A percentile compares a stretch with the other conserved stretches of the same genome.
These are phyloP conservation scores for Fusarium nelsonii DNA, from an alignment of 2,329 filamentous ascomycete species.

Conservation along the genomic window DNA sequence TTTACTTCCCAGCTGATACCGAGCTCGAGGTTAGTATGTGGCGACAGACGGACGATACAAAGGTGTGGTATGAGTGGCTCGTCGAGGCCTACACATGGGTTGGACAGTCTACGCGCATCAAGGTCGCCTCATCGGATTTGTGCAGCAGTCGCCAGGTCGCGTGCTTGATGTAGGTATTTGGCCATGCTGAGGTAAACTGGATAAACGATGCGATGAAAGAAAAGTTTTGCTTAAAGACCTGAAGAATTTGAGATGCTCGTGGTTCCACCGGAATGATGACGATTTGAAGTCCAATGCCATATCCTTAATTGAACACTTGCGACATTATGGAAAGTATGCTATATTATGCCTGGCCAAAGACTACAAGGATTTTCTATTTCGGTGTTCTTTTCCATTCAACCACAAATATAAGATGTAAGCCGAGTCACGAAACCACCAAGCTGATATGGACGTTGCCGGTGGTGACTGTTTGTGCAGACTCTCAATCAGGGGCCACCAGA, in stretches of 20 bases:
- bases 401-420: too few relatives aligned
- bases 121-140: constrained; percentile 74
- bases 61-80: constrained; percentile 99
- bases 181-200: neutral
- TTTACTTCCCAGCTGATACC: constrained; percentile 85
- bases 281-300: neutral
- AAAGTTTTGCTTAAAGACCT: constrained; percentile 33
- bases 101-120: constrained; percentile 70
- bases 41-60: constrained; percentile 93
- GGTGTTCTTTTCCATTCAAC: too few relatives aligned
- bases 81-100: constrained; percentile 84
- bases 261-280: neutral
- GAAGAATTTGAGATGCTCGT: neutral
- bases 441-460: too few relatives aligned
- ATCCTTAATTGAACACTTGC: neutral
- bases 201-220: constrained; percentile 30
- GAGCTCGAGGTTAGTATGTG: constrained; percentile 95
- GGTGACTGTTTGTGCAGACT: too few relatives aligned
- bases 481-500: too few relatives aligned
- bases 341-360: too few relatives aligned
- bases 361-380: too few relatives aligned
- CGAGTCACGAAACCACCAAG: too few relatives aligned
- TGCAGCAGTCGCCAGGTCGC: constrained; percentile 77
- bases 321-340: neutral
- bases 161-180: constrained; percentile 73